Conservation (phyloP, 1,284 basidiomycete species). For the Dichomitus squalens region DNA sequence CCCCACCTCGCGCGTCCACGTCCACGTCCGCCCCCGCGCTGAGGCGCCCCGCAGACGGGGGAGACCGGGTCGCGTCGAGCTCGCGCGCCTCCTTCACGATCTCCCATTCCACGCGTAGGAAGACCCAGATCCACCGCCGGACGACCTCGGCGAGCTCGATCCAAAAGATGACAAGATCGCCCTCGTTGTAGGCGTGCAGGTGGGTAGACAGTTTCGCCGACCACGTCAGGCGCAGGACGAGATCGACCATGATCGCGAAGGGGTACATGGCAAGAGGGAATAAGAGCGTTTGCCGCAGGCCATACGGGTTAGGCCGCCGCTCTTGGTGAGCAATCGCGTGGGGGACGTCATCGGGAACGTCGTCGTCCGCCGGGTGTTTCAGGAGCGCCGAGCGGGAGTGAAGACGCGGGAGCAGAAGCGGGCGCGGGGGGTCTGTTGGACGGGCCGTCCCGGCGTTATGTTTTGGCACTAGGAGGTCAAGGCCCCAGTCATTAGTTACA, state of each 20-base stretch:
- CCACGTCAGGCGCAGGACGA: slow-evolving; percentile 94
- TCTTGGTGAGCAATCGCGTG: slow-evolving; percentile 18
- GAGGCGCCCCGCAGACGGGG: slow-evolving; percentile 4
- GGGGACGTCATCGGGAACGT: slow-evolving; percentile 21
- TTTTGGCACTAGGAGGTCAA: slow-evolving; percentile 67
- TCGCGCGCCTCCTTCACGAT: slow-evolving; percentile 54
- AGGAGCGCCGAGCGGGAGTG: slow-evolving; percentile 36
- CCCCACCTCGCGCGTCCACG: slow-evolving; percentile 1
- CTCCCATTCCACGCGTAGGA: slow-evolving; percentile 96
- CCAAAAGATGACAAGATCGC: slow-evolving; percentile 85
- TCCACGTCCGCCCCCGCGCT: background rate
- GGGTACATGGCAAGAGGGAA: slow-evolving; percentile 89
- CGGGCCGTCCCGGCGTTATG: slow-evolving; percentile 24
- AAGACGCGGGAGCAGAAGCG: slow-evolving; percentile 48
- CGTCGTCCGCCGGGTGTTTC: slow-evolving; percentile 15
- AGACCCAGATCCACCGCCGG: slow-evolving; percentile 96
- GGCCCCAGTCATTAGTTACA: slow-evolving; percentile 97
- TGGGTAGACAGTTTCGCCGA: slow-evolving; percentile 90
- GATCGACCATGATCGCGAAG: slow-evolving; percentile 80
- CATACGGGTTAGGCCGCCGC: slow-evolving; percentile 54
- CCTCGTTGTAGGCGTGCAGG: slow-evolving; percentile 81
- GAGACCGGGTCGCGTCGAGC: slow-evolving; percentile 18
- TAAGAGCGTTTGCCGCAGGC: slow-evolving; percentile 72
- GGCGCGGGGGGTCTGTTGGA: slow-evolving; percentile 38
- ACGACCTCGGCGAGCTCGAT: slow-evolving; percentile 91